Conservation (phyloP, 2,329 filamentous ascomycete species). For the Fusarium globosum region DNA sequence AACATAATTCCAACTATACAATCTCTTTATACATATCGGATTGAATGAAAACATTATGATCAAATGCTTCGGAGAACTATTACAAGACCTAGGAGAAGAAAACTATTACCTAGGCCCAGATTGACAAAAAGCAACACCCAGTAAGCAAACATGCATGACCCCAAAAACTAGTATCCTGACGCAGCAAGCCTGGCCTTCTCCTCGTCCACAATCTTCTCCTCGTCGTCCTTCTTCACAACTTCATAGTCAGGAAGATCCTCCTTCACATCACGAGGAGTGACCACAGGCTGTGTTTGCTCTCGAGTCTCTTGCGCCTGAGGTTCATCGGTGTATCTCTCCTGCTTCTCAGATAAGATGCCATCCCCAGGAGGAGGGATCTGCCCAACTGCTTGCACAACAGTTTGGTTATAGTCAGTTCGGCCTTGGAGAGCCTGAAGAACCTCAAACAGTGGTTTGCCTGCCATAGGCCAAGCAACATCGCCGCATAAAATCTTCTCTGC, state of each 20-base stretch:
- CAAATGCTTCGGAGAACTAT: too few relatives aligned
- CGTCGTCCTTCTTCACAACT: conserved; percentile 6
- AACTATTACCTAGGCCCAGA: too few relatives aligned
- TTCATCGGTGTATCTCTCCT: conserved; percentile 30
- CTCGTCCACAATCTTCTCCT: conserved; percentile 33
- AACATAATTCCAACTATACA: too few relatives aligned
- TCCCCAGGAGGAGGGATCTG: conserved; percentile 37
- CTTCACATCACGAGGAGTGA: background rate
- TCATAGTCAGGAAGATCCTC: conserved; percentile 41
- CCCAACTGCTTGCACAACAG: conserved; percentile 44
- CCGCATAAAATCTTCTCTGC: conserved; percentile 51
- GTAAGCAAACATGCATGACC: too few relatives aligned
- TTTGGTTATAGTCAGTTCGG: conserved; percentile 39
- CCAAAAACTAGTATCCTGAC: conserved; percentile 29
- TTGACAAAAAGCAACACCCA: too few relatives aligned
- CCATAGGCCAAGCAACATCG: conserved; percentile 55
- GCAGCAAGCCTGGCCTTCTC: conserved; percentile 46
- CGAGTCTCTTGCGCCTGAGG: background rate
- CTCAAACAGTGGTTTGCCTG: conserved; percentile 53
- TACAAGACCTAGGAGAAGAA: too few relatives aligned
- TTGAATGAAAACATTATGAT: too few relatives aligned
- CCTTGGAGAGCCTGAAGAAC: conserved; percentile 55
- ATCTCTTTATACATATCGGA: too few relatives aligned
- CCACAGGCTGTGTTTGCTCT: background rate
- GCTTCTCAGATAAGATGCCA: conserved; percentile 47